These are phyloP conservation scores for Zygotorulaspora danielsina DNA, from an alignment of 805 yeast species.

Conservation along the genomic window DNA sequence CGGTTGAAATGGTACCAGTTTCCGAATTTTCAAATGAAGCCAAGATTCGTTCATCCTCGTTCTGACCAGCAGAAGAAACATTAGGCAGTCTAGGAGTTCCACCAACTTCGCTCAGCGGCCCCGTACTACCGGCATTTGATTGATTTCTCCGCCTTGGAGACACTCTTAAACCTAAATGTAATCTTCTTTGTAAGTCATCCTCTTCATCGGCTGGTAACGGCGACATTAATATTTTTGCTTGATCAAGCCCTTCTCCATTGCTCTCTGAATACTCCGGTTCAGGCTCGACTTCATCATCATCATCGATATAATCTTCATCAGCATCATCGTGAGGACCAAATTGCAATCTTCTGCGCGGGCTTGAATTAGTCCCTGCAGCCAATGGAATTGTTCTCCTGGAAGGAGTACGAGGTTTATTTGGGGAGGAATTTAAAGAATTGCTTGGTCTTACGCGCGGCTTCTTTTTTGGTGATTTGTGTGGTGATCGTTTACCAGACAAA, in stretches of 20 bases:
- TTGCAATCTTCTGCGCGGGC: slow-evolving; percentile 39
- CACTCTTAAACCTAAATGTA: slow-evolving; percentile 28
- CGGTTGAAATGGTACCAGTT: slow-evolving; percentile 44
- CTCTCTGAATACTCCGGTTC: slow-evolving; percentile 16
- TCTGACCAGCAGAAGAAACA: slow-evolving; percentile 18
- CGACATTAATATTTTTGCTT: slow-evolving; percentile 18
- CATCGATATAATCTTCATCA: slow-evolving; percentile 29
- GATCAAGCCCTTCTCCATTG: neutral
- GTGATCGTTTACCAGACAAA: slow-evolving; percentile 22
- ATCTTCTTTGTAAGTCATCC: slow-evolving; percentile 29
- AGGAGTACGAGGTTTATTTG: slow-evolving; percentile 20
- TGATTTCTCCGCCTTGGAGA: slow-evolving; percentile 30
- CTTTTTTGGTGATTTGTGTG: slow-evolving; percentile 36
- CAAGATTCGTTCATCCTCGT: slow-evolving; percentile 18
- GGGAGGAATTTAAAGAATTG: slow-evolving; percentile 17
- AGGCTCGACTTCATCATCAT: slow-evolving; percentile 20
- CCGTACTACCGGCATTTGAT: slow-evolving; percentile 7
- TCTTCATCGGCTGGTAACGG: slow-evolving; percentile 33
- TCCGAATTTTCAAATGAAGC: slow-evolving; percentile 19
- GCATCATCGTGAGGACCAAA: slow-evolving; percentile 34
- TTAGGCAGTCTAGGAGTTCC: slow-evolving; percentile 23
- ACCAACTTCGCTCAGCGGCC: slow-evolving; percentile 26
- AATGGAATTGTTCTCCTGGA: slow-evolving; percentile 10
- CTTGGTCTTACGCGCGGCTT: slow-evolving; percentile 22
- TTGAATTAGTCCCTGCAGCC: slow-evolving; percentile 27